Base-by-base conservation (phyloP, 345 rosid species). In the Salix viminalis region DNA sequence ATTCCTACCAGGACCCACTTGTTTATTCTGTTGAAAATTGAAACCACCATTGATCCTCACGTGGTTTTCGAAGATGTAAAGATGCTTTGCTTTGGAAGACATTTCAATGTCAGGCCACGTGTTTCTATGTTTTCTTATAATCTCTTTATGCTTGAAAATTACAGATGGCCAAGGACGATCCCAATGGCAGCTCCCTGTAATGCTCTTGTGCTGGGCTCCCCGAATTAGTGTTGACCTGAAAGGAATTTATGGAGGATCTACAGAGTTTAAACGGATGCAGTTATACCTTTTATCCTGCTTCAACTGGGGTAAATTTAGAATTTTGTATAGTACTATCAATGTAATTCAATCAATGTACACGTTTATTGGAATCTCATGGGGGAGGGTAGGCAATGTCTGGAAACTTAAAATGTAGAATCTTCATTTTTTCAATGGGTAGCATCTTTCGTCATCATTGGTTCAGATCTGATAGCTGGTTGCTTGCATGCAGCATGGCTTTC, bases 161-260 rank as follows among this genome's bases (percentile, higher is more conserved):
- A 44, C 69, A 62, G 79, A 70, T 44, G 70, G 37, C 79, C 19
- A 70, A 44, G 61, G 26, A 24, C 52, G 32, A 44, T 7, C 28
- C 42, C 60, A 42, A 69, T 46, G 61, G 75, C 34, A 61, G 75
- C 23, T 7, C 26, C 7, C 42, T 19, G 8, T 4, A 14, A 16
- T 30, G 11, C 44, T 5, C 24, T 24, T 11, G 61, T 30, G 37
- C 58, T 58, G 58, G 58, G 28, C 39, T 64, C 36, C 48, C 48
- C 42, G 69, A 68, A 6, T n/a, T 39, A 5, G 19, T 7, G 56
- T n/a, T 11, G 67, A 18, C 4, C 46, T 9, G 14, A 41, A 21
- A 18, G 52, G 70, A 34, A 46, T 67, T 36, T 13, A 50, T 23
- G 23, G 65, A 36, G 54, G 37, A 34, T 44, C 32, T 21, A 23